These are phyloP conservation scores for Colletotrichum acutatum DNA, from an alignment of 2,329 filamentous ascomycete genomes.

Conservation along the genomic window DNA sequence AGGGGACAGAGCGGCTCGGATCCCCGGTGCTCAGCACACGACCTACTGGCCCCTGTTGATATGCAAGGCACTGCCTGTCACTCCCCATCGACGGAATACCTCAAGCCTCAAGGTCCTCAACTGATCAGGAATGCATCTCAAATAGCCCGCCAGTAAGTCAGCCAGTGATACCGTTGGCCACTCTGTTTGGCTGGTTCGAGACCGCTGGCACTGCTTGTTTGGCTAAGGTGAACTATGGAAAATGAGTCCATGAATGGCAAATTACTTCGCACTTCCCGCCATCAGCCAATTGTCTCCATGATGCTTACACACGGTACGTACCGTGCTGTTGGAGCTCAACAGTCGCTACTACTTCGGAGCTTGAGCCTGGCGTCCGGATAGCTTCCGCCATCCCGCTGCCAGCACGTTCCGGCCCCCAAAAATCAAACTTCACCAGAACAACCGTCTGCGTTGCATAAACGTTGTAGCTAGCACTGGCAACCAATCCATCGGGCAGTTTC, in stretches of 20 bases:
- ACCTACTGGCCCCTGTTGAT: slow-evolving; percentile 12
- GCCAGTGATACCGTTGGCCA: not conserved
- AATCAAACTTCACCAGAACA: not conserved
- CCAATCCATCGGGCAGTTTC: not conserved
- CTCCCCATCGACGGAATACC: not conserved
- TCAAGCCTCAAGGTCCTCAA: slow-evolving; percentile 7
- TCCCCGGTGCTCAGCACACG: not conserved
- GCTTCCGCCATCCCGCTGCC: slow-evolving; percentile 18
- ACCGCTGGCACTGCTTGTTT: not conserved
- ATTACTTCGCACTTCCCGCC: not conserved
- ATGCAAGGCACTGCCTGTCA: slow-evolving; percentile 24
- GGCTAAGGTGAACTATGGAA: not conserved
- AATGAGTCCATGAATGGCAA: not conserved
- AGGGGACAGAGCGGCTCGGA: not conserved
- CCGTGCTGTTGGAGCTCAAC: not conserved
- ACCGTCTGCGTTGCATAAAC: not conserved
- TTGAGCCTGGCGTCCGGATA: not conserved
- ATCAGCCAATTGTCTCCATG: not conserved
- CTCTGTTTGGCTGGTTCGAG: not conserved
- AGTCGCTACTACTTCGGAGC: not conserved
- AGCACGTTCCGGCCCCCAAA: not conserved
- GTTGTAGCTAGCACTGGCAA: not conserved
- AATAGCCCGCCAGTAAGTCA: not conserved
- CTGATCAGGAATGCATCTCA: not conserved
- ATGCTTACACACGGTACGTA: not conserved